Evolutionary conservation across 176 grass and related monocot genomes (phyloP).

Genomic region (Alloteropsis semialata): DNA sequence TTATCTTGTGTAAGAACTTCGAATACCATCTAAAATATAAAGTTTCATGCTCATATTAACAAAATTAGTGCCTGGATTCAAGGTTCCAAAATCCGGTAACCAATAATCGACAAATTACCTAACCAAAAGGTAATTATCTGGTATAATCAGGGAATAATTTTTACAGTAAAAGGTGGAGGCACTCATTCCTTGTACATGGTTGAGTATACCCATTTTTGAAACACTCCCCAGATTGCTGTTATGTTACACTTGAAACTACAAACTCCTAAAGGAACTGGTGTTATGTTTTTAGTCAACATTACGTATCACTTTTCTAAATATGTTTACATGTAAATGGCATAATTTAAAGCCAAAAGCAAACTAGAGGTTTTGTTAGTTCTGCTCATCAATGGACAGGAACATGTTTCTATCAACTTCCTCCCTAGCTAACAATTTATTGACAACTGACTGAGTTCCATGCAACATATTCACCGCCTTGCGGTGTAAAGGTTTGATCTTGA

Average conservation of each 20-base stretch:
- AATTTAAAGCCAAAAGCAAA: neutral
- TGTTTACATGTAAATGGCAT: neutral
- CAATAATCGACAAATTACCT: neutral
- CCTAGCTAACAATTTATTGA: neutral
- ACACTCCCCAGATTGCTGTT: neutral
- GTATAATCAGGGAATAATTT: neutral
- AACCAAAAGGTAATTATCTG: neutral
- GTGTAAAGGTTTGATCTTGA: neutral
- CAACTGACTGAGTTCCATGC: neutral
- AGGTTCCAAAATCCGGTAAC: neutral
- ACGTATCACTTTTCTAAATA: neutral
- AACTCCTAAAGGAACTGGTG: neutral
- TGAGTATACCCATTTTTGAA: neutral
- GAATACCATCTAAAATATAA: neutral
- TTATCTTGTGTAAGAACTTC: neutral
- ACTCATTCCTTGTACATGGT: neutral
- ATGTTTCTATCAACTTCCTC: neutral
- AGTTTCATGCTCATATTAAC: neutral
- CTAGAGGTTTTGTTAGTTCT: neutral
- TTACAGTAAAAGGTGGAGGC: neutral
- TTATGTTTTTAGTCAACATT: neutral
- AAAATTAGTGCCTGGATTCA: slow-evolving; percentile 1
- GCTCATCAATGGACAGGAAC: neutral
- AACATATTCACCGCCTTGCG: neutral
- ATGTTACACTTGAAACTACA: neutral